Conservation (phyloP, 306 rosid species). For the Canavalia gladiata region DNA sequence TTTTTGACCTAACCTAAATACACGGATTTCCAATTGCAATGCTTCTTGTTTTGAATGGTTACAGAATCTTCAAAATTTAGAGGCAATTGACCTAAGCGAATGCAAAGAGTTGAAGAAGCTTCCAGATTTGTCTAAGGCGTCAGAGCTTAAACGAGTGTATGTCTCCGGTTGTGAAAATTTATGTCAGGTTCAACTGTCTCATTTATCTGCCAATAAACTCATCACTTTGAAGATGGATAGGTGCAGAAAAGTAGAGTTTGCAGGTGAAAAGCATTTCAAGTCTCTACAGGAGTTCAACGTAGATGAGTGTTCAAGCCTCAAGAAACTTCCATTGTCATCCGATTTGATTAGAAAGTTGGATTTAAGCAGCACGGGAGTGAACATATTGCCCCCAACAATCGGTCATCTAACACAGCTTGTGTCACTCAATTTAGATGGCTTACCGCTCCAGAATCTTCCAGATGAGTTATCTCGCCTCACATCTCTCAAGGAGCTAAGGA, state of each 20-base stretch:
- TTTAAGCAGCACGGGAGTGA: background rate
- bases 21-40: no score
- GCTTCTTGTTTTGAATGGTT: background rate
- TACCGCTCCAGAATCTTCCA: background rate
- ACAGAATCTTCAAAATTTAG: constrained; percentile 35
- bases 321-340: background rate
- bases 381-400: constrained; percentile 9
- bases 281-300: background rate
- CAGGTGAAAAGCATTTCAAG: background rate
- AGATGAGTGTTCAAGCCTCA: background rate
- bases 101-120: background rate
- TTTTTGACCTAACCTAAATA: background rate
- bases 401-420: background rate
- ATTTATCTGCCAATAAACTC: background rate
- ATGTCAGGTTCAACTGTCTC: background rate
- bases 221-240: background rate
- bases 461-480: background rate
- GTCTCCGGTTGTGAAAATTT: constrained; percentile 20
- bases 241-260: background rate
- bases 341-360: background rate
- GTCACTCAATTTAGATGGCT: background rate
- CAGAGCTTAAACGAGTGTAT: background rate
- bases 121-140: constrained; percentile 11
- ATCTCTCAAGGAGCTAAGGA: background rate
- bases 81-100: background rate